Evolutionary conservation across 2,329 filamentous ascomycete species (phyloP), one percentile per base, ranked within the genome.

Genomic region (Penicillium brevicompactum): DNA sequence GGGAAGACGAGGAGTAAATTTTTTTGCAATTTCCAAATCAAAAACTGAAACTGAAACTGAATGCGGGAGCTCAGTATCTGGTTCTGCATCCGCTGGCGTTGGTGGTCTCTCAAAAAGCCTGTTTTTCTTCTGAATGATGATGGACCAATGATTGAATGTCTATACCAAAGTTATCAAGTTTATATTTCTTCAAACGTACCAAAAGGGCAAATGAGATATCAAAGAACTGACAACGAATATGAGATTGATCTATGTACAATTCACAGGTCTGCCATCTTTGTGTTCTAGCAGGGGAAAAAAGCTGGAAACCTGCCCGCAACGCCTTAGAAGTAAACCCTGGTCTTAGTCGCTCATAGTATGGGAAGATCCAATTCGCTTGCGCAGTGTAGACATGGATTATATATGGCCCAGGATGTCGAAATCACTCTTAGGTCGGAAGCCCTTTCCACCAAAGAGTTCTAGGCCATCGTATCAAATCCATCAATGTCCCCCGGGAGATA

Each of bases 1-100:
- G 75, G 50, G 73, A 76, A 31, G 69, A 70, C 34, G 74, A 77
- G 38, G 69, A 71, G 38, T 72, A 63, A 50, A 56, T 21, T 13
- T 24, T 10, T n/a, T 10, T n/a, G 7, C 6, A 31, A 10, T 21
- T n/a, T 32, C 31, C 14, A 42, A n/a, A 43, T 21, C 10, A 18
- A 38, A 43, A 41, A 46, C 48, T 1, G 7, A 51, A 37, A 37
- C 27, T 6, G 24, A 27, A 49, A 40, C 30, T 34, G 31, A 24
- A 7, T 51, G 10, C 46, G 44, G 24, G 50, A 38, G 14, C 34
- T 58, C 13, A 22, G 18, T 44, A 47, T 32, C 41, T 45, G 49
- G 30, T 43, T 57, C 43, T 64, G 57, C 58, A 64, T 60, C 32
- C 52, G 57, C 48, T 58, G 63, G 62, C 63, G 63, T 65, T 63